Percentiles rank a stretch among this genome's conserved stretches.
These are phyloP conservation scores for Telopea speciosissima DNA, from an alignment of 177 flowering plant species.

Conservation along the genomic window DNA sequence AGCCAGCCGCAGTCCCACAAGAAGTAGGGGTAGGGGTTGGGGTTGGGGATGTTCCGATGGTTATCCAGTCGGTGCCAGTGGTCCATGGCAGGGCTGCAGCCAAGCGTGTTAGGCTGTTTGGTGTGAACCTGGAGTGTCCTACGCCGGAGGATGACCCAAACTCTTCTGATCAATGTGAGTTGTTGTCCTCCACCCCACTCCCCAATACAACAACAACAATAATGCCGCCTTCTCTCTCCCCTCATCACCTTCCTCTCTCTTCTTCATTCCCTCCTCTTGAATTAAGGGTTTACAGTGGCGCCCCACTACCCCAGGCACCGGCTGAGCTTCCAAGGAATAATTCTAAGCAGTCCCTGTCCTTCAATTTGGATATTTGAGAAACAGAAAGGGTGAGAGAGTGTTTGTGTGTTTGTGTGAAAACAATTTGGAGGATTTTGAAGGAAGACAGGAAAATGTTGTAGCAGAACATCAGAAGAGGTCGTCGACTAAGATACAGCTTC, in stretches of 20 bases:
- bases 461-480: not conserved
- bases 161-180: slow-evolving; percentile 21
- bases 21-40: slow-evolving; percentile 5
- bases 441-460: not conserved
- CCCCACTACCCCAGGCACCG: not conserved
- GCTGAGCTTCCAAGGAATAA: not conserved
- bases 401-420: too few species aligned
- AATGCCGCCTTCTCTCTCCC: slow-evolving; percentile 1
- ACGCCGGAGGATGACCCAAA: slow-evolving; percentile 21
- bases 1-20: slow-evolving; percentile 1
- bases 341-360: not conserved
- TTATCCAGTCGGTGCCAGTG: slow-evolving; percentile 67
- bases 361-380: not conserved
- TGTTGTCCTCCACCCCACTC: slow-evolving; percentile 21
- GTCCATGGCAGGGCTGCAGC: slow-evolving; percentile 50
- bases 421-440: not conserved
- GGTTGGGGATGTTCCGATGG: slow-evolving; percentile 26
- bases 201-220: slow-evolving; percentile 13
- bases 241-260: not conserved
- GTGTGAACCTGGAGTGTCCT: slow-evolving; percentile 82
- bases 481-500: not conserved
- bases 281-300: not conserved
- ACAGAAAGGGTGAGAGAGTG: not conserved
- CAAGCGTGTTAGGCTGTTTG: slow-evolving; percentile 71
- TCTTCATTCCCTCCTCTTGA: not conserved